Evolutionary conservation across 345 rosid species (phyloP), one percentile per base, ranked within the genome.

Genomic region (Brassica cretica): DNA sequence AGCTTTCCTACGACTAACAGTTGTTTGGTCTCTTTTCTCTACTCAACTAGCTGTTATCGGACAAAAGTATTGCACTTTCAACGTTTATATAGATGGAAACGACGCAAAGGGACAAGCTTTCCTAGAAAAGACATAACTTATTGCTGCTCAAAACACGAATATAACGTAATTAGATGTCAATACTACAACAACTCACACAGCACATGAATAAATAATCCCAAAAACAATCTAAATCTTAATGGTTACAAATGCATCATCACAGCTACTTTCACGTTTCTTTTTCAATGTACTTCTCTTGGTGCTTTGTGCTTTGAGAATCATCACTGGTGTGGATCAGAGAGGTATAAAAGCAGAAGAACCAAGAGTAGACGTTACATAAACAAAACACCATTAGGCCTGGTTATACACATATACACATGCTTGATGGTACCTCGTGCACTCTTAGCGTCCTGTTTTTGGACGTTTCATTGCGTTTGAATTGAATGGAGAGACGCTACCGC

Each of bases 391-490:
- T 32, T 74, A 74, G 75, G 24, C 72, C 5, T 46, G 58, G 62
- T 67, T 68, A 80, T 46, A 70, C 79, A 75, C 73, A 75, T 41
- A 78, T 18, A 27, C 60, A 56, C 74, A 76, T 71, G 21, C 67
- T 24, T 58, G 76, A 30, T 33, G 33, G 9, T 68, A 44, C 56
- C 71, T 24, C 41, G 1, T 60, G 60, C 73, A 82, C 53, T 14
- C 29, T 55, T 77, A 94, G 78, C 93, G 88, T 55, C 97, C 97
- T 1, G 97, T 93, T 83, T 95, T 95, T 1, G 97, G 96, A 39
- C 99, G 98, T 84, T 95, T 95, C 93, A 94, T 90, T 66, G 98
- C 91, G 64, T 94, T 91, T 33, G 97, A 87, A 78, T 90, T 95
- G 90, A 95, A 95, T 4, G 98, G 99, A 64, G 98, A 95, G 75